Evolutionary conservation across 768 basidiomycete genomes (phyloP).

Genomic region (Panellus pusillus): DNA sequence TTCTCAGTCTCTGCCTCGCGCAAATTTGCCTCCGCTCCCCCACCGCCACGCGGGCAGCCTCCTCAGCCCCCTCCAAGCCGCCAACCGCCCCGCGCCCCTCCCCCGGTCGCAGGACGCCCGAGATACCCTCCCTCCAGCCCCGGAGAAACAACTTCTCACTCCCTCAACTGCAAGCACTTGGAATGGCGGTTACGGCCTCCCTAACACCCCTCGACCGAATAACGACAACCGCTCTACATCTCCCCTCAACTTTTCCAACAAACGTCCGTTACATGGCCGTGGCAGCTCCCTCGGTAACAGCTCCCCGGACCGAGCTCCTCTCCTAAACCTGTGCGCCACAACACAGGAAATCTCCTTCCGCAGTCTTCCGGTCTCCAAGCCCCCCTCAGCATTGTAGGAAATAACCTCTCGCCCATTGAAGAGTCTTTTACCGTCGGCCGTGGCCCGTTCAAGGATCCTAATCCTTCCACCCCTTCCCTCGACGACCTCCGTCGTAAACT

Average conservation of each 20-base stretch:
- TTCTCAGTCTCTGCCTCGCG: slow-evolving; percentile 36
- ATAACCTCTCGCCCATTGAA: slow-evolving; percentile 70
- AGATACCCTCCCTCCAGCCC: slow-evolving; percentile 50
- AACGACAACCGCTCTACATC: slow-evolving; percentile 50
- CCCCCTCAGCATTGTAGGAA: slow-evolving; percentile 28
- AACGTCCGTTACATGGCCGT: slow-evolving; percentile 38
- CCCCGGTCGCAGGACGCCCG: slow-evolving; percentile 49
- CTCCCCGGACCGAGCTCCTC: slow-evolving; percentile 36
- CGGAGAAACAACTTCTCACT: slow-evolving; percentile 43
- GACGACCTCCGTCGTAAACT: slow-evolving; percentile 82
- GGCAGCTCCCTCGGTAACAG: slow-evolving; percentile 52
- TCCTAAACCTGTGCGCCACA: slow-evolving; percentile 47
- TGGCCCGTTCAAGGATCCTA: slow-evolving; percentile 54
- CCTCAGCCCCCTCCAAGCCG: slow-evolving; percentile 49
- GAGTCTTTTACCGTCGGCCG: slow-evolving; percentile 64
- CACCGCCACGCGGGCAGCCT: slow-evolving; percentile 67
- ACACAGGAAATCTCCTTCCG: slow-evolving; percentile 52
- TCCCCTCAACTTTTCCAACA: slow-evolving; percentile 35
- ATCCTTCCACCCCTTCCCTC: slow-evolving; percentile 52
- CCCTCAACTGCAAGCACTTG: slow-evolving; percentile 43
- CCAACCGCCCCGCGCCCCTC: slow-evolving; percentile 38
- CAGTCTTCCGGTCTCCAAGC: slow-evolving; percentile 43
- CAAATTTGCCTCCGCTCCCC: slow-evolving; percentile 68
- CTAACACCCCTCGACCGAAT: slow-evolving; percentile 60
- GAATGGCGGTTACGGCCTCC: slow-evolving; percentile 50